Conservation (phyloP, 352 stramenopile species). For the Phytophthora brassicae region DNA sequence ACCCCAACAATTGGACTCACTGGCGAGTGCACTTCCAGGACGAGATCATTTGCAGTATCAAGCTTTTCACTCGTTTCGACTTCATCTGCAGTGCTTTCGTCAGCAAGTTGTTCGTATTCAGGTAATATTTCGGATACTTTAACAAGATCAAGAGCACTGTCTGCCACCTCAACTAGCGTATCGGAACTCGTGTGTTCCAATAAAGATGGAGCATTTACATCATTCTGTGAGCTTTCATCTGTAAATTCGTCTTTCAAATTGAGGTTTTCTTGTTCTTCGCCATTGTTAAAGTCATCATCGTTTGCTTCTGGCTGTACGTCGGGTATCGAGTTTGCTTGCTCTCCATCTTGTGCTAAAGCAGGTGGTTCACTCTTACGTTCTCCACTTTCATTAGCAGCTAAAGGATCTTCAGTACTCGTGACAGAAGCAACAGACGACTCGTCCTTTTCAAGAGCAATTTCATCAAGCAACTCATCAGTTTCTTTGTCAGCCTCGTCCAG, state of each 20-base stretch:
- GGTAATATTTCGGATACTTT: not conserved
- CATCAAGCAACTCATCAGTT: not conserved
- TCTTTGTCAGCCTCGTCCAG: not conserved
- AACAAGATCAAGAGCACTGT: not conserved
- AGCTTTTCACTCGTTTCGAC: not conserved
- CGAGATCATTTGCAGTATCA: slow-evolving; percentile 2
- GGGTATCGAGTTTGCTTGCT: not conserved
- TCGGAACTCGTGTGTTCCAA: not conserved
- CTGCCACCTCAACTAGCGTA: not conserved
- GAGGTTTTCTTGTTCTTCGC: slow-evolving; percentile 4
- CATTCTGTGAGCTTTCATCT: slow-evolving; percentile 2
- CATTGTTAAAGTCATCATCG: slow-evolving; percentile 29
- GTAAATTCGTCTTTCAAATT: not conserved
- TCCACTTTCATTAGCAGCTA: not conserved
- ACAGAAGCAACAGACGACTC: not conserved
- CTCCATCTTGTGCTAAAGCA: slow-evolving; percentile 5
- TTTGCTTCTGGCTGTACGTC: slow-evolving; percentile 5
- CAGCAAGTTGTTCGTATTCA: slow-evolving; percentile 1
- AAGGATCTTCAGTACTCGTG: not conserved
- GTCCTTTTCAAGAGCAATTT: not conserved
- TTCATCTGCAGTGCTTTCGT: not conserved
- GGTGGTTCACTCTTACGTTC: not conserved
- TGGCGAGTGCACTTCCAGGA: not conserved
- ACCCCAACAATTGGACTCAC: not conserved
- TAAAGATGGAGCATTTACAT: not conserved